Base-by-base conservation (phyloP, 1,284 basidiomycete genomes). In the Sanghuangporus weigelae region DNA sequence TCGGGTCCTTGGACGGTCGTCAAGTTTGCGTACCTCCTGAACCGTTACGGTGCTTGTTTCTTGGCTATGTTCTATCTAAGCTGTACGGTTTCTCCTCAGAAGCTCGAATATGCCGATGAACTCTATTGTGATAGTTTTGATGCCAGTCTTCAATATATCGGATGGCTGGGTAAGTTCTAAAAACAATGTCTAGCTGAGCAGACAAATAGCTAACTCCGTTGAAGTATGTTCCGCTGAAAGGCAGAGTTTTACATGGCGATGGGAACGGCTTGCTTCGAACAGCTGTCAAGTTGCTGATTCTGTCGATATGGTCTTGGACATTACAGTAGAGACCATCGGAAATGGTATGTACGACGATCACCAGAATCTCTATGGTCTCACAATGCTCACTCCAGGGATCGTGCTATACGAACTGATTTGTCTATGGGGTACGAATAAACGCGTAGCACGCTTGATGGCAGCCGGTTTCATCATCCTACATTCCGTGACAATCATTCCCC, bases 321-420 rank as follows among this genome's bases (percentile, higher is more conserved):
- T 44, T 14, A 16, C 19, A 4, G n/a, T 46, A 2, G 50, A 55
- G 26, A 56, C 60, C 4, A 12, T 61, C 16, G 60, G 60, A 19
- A 61, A 56, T 26, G 60, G 60, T 61, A 11, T 19, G 50, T 53
- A n/a, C 31, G 50, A 11, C 7, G 23, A 8, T 21, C 31, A 44
- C n/a, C 26, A 19, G 7, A 53, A 14, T 23, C n/a, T 35, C n/a
- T 39, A 38, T n/a, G 7, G 16, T 12, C 11, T 60, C 23, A 21
- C 10, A 16, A 23, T 14, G 31, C 35, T 2, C 2, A 3, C 2
- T 12, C 35, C 23, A 61, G 60, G 51, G 7, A 44, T 61, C 21
- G 39, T 61, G 1, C 60, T 61, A 7, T 55, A 55, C 60, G 40
- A 56, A 16, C 51, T 61, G 16, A 56, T 61, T 10, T 23, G 40